These are phyloP conservation scores for Dissophora globulifera DNA, from an alignment of 192 early-diverging fungal species.

Conservation along the genomic window DNA sequence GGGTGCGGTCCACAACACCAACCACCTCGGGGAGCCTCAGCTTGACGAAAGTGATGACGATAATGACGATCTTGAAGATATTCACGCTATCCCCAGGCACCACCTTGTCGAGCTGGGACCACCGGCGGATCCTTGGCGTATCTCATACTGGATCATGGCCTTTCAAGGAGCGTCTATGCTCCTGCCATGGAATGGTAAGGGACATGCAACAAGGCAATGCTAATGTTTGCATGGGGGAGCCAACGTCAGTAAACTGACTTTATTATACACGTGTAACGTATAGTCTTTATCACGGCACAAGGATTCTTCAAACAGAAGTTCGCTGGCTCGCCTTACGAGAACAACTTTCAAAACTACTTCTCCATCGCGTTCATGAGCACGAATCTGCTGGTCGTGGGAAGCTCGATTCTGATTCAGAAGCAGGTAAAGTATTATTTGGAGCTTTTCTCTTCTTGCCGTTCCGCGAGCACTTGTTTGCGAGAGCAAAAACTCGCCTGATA, in stretches of 20 bases:
- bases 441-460: not conserved
- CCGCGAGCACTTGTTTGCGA: not conserved
- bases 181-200: conserved; percentile 81
- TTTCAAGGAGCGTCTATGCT: conserved; percentile 81
- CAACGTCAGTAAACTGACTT: not conserved
- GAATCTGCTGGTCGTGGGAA: conserved; percentile 65
- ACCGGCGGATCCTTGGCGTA: conserved; percentile 57
- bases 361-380: conserved; percentile 69
- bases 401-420: conserved; percentile 63
- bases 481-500: not conserved
- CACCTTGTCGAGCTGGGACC: conserved; percentile 33
- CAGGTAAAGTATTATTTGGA: conserved; percentile 46
- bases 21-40: conserved; percentile 10
- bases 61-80: not conserved
- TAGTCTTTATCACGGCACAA: conserved; percentile 81
- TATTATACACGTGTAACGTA: not conserved
- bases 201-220: not conserved
- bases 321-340: conserved; percentile 63
- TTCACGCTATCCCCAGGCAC: conserved; percentile 3
- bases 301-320: conserved; percentile 77
- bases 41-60: conserved; percentile 6
- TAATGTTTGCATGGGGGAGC: not conserved
- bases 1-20: conserved; percentile 15
- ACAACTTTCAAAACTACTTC: conserved; percentile 85
- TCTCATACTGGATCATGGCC: conserved; percentile 73